These are phyloP conservation scores for Colletotrichum tanaceti DNA, from an alignment of 2,329 filamentous ascomycete genomes.

Conservation along the genomic window DNA sequence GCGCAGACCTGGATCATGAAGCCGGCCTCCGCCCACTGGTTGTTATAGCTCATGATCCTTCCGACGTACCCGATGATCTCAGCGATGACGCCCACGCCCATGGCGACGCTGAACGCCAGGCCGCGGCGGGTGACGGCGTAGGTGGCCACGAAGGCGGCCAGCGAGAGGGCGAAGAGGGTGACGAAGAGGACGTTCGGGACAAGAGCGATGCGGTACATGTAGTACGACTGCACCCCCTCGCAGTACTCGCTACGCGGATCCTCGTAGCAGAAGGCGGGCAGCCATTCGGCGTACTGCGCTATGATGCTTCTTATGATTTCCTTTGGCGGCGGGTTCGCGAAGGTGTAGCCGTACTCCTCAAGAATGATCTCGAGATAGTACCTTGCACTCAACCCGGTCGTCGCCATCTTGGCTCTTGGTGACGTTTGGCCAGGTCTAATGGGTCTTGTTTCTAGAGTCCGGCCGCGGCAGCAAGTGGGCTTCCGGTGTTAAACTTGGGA, in stretches of 20 bases:
- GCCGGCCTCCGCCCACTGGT: conserved; percentile 61
- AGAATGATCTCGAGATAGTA: background rate
- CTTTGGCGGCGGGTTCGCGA: conserved; percentile 9
- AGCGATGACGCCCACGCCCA: conserved; percentile 63
- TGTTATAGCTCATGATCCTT: conserved; percentile 64
- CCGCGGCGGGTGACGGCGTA: conserved; percentile 59
- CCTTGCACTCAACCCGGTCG: background rate
- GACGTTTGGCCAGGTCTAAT: background rate
- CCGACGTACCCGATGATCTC: conserved; percentile 71
- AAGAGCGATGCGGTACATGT: conserved; percentile 66
- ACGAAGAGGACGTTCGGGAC: conserved; percentile 64
- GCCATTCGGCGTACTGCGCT: background rate
- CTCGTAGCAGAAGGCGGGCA: conserved; percentile 45
- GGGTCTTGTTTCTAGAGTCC: background rate
- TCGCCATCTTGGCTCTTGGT: background rate
- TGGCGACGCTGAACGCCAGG: conserved; percentile 63
- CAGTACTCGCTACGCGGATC: conserved; percentile 48
- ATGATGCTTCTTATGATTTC: conserved; percentile 6
- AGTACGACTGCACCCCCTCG: conserved; percentile 52
- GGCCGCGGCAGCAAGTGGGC: background rate
- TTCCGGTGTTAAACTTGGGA: too few species aligned
- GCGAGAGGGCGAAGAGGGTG: conserved; percentile 60
- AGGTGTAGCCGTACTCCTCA: background rate
- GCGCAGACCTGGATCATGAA: conserved; percentile 70
- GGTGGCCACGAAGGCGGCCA: conserved; percentile 55